A percentile compares a stretch with the other conserved stretches of the same genome.
phyloP scores from a whole-genome alignment of 345 rosid genomes.

The Kernera saxatilis region DNA sequence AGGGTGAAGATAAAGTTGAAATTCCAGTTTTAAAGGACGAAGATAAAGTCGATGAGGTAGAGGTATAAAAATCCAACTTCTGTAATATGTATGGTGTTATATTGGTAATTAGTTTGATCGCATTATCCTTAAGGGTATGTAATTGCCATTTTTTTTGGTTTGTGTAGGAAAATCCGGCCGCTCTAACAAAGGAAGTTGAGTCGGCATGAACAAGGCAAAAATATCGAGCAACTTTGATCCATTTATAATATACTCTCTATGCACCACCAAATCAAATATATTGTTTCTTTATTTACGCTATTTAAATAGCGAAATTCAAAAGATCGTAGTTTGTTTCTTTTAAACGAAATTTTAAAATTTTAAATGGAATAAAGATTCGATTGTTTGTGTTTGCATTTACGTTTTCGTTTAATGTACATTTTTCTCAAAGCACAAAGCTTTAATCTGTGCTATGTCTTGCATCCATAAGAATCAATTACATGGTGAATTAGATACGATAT shows the following conservation, averaged over 20 bases:
- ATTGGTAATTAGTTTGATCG: background rate
- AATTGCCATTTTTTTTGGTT: background rate
- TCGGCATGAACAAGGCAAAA: conserved; percentile 7
- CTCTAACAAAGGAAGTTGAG: conserved; percentile 14
- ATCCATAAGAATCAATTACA: too few species aligned
- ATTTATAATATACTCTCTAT: background rate
- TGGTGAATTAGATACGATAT: background rate
- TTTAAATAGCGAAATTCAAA: background rate
- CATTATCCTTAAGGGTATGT: background rate
- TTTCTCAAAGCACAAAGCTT: background rate
- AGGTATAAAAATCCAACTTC: background rate
- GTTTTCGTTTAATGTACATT: too few species aligned
- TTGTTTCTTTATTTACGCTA: background rate
- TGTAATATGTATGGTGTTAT: background rate
- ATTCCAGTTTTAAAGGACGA: too few species aligned
- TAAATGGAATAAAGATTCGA: background rate
- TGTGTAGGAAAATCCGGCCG: conserved; percentile 4
- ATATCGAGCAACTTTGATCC: background rate
- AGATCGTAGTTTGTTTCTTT: background rate
- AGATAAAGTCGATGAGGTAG: background rate
- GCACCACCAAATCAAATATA: background rate
- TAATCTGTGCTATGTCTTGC: too few species aligned
- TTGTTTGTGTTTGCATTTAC: background rate
- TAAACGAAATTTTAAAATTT: background rate
- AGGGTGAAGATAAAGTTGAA: conserved; percentile 1